phyloP scores from a whole-genome alignment of 495 filamentous ascomycete species.

The Bacidia gigantensis region DNA sequence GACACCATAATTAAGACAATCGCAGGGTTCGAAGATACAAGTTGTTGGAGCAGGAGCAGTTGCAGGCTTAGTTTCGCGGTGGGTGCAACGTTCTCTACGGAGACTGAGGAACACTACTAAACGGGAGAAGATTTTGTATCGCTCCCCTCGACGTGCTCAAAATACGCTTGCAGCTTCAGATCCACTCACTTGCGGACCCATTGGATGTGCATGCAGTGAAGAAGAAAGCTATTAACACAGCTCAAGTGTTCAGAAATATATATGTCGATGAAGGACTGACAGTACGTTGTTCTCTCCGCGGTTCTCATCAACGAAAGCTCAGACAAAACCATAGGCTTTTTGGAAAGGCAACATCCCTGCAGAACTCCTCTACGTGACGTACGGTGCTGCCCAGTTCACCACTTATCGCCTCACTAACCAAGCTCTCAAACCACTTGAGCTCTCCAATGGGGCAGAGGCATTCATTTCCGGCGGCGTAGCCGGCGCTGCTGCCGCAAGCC shows the following conservation, averaged over 20 bases:
- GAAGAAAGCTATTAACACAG: slow-evolving; percentile 43
- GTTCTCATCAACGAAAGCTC: too few species aligned
- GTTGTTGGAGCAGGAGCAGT: slow-evolving; percentile 73
- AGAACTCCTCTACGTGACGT: slow-evolving; percentile 82
- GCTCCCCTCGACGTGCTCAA: slow-evolving; percentile 92
- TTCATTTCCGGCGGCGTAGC: slow-evolving; percentile 73
- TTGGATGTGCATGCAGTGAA: slow-evolving; percentile 43
- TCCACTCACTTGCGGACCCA: slow-evolving; percentile 62
- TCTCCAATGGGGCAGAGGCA: slow-evolving; percentile 44
- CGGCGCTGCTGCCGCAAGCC: slow-evolving; percentile 65
- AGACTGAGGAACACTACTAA: not conserved
- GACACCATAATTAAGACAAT: slow-evolving; percentile 6
- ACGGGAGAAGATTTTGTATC: slow-evolving; percentile 55
- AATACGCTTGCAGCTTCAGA: slow-evolving; percentile 87
- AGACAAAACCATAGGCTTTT: slow-evolving; percentile 39
- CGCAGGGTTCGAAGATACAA: slow-evolving; percentile 65
- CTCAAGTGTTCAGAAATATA: slow-evolving; percentile 65
- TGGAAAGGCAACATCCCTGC: slow-evolving; percentile 99
- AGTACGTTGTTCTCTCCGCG: slow-evolving; percentile 22
- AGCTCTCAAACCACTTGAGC: slow-evolving; percentile 38
- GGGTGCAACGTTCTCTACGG: slow-evolving; percentile 3
- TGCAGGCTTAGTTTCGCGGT: slow-evolving; percentile 81
- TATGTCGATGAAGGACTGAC: slow-evolving; percentile 65
- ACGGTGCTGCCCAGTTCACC: slow-evolving; percentile 79
- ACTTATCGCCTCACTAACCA: slow-evolving; percentile 65